Base-by-base conservation (phyloP, 371 early-diverging fungal species). In the Mortierella sp. region DNA sequence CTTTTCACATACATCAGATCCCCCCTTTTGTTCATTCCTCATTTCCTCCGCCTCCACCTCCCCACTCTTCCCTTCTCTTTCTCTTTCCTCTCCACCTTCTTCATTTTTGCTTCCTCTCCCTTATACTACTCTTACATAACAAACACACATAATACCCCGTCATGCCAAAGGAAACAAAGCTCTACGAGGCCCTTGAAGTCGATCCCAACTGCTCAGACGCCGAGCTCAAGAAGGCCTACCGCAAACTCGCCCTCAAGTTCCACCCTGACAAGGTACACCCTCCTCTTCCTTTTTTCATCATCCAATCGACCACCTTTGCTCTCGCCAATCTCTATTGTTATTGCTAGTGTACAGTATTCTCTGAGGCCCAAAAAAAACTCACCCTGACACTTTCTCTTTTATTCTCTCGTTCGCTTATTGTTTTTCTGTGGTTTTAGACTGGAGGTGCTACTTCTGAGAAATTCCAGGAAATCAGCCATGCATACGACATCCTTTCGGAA, bases 241-340 rank as follows among this genome's bases (percentile, higher is more conserved):
- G 97, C 75, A 97, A 96, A 88, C 87, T 98, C 79, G 99, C 99
- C 11, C 92, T 96, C 88, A 97, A 97, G 89, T 98, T 95, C 87
- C 99, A 99, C 87, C 99, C 96, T 66, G 99, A 98, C 86, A 97
- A 94, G 89, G 77, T 75, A 53, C 22, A 14, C 22, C 22, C 10
- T 66, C 52, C 52, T 26, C 34, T 34, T 22, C 40, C 34, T 48
- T 4, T 29, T 53, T 53, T 3, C 19, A 16, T 6, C 24, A n/a
- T n/a, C n/a, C n/a, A n/a, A n/a, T 50, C n/a, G 8, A 7, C 34
- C 10, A 13, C 19, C 24, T 24, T 26, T 73, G 26, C 22, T 14
- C 22, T 22, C 13, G n/a, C 89, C 85, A 58, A 88, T 89, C 19
- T 89, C 19, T 7, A n/a, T 8, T 58, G 11, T 0, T 2, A 19